Conservation (phyloP, 176 grass and related monocot species). For the Sorghum bicolor region DNA sequence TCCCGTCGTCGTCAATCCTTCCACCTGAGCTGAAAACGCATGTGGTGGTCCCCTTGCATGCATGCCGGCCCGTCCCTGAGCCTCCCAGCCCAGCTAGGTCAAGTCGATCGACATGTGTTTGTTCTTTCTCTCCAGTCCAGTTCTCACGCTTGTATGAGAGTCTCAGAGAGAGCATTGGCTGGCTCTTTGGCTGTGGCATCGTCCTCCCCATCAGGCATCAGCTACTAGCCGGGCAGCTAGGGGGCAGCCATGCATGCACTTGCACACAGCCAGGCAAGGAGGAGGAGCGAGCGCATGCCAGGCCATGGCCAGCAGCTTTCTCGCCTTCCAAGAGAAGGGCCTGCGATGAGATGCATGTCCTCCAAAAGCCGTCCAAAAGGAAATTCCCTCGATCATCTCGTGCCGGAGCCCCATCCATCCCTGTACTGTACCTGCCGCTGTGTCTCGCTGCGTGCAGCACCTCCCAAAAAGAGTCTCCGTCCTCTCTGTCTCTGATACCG, state of each 20-base stretch:
- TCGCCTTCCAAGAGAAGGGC: conserved; percentile 38
- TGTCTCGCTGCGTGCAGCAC: neutral
- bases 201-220: neutral
- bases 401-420: conserved; percentile 29
- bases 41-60: neutral
- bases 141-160: neutral
- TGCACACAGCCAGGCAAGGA: neutral
- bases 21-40: conserved; percentile 34
- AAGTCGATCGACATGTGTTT: conserved; percentile 29
- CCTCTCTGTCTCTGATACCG: neutral
- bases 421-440: neutral
- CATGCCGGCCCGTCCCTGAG: neutral
- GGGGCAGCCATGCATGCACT: conserved; percentile 26
- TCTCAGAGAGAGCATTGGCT: neutral
- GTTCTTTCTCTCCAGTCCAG: conserved; percentile 3
- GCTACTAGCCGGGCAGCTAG: neutral
- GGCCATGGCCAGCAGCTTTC: conserved; percentile 34
- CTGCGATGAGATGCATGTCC: conserved; percentile 32
- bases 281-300: neutral
- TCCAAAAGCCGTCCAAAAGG: conserved; percentile 39
- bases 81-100: neutral
- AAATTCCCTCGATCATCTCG: conserved; percentile 37
- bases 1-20: neutral
- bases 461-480: neutral
- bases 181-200: conserved; percentile 3